Evolutionary conservation across 1,284 basidiomycete genomes (phyloP), one percentile per base, ranked within the genome.

Genomic region (Exsudoporus floridanus): DNA sequence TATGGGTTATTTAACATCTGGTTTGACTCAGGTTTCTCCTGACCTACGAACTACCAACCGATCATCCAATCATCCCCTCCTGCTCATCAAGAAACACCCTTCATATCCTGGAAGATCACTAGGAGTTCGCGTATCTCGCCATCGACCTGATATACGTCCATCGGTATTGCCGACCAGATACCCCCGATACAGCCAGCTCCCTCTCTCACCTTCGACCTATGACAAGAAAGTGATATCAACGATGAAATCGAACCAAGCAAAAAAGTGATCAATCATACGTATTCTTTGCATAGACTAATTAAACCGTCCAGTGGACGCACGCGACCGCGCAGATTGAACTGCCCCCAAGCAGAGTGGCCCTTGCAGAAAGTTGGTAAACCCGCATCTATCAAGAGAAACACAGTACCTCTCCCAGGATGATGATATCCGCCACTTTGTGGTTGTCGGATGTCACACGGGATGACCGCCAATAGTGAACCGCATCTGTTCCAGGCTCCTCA

Each of bases 341-440:
- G 83, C 19, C 88, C 88, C 88, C 88, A 90, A 25, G 86, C 81
- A 4, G 88, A 90, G 66, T 90, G 88, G 10, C 88, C 88, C 84
- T 89, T 55, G 23, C 5, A 28, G 44, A 38, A 16, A 16, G 36
- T 63, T n/a, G 54, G 47, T 34, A 41, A 53, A 51, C 4, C 13
- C 8, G 28, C 27, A 10, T 16, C n/a, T 37, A 30, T 31, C 46
- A 46, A 52, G 28, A 34, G 34, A 35, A 19, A 41, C 30, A 46
- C 27, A 19, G 10, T 55, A 88, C 88, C 76, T 90, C 86, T 59
- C 88, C 88, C 16, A 79, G 76, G 28, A 90, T 70, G 47, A 90
- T 77, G 35, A 90, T 74, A 63, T 90, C 88, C 8, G 52, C 43
- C 31, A 70, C 53, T 43, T 63, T 49, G 35, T 41, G 41, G 25